Base-by-base conservation (phyloP, 257 asterid species). In the Eustoma russellianum region DNA sequence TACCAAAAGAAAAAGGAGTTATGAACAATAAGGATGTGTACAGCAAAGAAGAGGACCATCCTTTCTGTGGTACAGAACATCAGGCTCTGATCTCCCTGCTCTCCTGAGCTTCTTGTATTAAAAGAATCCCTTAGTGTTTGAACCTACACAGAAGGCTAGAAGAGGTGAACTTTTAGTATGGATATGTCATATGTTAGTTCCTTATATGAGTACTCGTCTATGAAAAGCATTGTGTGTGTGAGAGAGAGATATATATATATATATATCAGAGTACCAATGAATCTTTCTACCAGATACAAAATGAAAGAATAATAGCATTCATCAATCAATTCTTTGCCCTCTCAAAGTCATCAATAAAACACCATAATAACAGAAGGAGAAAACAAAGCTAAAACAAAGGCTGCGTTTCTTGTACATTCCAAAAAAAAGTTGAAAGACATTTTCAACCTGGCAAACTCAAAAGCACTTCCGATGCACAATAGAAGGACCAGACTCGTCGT, bases 11-110 rank as follows among this genome's bases (percentile, higher is more conserved):
- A 44, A 9, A 46, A 43, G 57, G 11, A 52, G 18, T 51, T 65
- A 34, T 9, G 35, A 54, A 59, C 56, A 41, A 38, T 7, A 10
- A 38, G 7, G 12, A 38, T 1, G 43, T 7, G 43, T 7, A 38
- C 12, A 38, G 7, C 12, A 38, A 7, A 43, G 82, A 74, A 66
- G 74, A 70, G 8, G 80, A 79, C 53, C 95, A 84, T 75, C 96
- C 96, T 16, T 84, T 88, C 59, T 74, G 71, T 76, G 68, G 73
- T 49, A 71, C 60, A 59, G 86, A 76, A 46, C 65, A 71, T 45
- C 78, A 64, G 11, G 61, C 76, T 64, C 59, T 68, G 33, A 63
- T 64, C 58, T 67, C 86, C 46, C 72, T 79, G 59, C 75, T 86
- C 17, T 83, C 91, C 44, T 70, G 57, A 16, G 13, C 17, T 56